Base-by-base conservation (phyloP, 2,329 filamentous ascomycete species). In the Thermomyces lanuginosus region DNA sequence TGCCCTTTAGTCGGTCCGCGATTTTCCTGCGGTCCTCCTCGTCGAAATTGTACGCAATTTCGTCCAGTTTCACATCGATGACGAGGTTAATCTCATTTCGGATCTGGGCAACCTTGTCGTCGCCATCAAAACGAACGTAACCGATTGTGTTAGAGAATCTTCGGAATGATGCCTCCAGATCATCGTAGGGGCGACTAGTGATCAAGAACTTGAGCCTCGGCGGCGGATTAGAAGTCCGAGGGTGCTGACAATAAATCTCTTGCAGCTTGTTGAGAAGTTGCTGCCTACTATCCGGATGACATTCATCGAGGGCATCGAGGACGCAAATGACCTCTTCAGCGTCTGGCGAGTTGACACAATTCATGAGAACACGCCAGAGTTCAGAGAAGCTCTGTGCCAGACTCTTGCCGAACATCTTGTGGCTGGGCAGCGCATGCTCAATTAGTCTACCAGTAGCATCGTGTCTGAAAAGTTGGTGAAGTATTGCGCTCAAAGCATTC, bases 261-360 rank as follows among this genome's bases (percentile, higher is more conserved):
- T 29, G 26, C 9, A 58, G 22, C 2, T 34, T 37, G 2, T 41
- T 5, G 2, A 36, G 32, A 5, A 58, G 29, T 4, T 36, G 28
- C 7, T 14, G 16, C 5, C 35, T 26, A 9, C 38, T 43, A 9
- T 13, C 7, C 0, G 33, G 26, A 1, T 41, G 24, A 29, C 56
- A 60, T 35, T 60, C 55, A 25, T 61, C 56, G 2, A 60, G 27
- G 4, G 53, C 55, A 37, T 61, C 56, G 1, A 60, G 24, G 15
- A 60, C 29, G 27, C 48, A 56, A 11, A 56, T 27, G 6, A 53
- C 35, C 18, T 50, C 37, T 1, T 37, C 36, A 0, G 27, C 29
- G 4, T 34, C 19, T 0, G 28, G 4, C 14, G 42, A 16, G 3
- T 18, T 22, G 7, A 40, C 27, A 4, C 26, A 33, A 2, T 16